These are phyloP conservation scores for Colletotrichum salicis DNA, from an alignment of 2,329 filamentous ascomycete genomes.

Conservation along the genomic window DNA sequence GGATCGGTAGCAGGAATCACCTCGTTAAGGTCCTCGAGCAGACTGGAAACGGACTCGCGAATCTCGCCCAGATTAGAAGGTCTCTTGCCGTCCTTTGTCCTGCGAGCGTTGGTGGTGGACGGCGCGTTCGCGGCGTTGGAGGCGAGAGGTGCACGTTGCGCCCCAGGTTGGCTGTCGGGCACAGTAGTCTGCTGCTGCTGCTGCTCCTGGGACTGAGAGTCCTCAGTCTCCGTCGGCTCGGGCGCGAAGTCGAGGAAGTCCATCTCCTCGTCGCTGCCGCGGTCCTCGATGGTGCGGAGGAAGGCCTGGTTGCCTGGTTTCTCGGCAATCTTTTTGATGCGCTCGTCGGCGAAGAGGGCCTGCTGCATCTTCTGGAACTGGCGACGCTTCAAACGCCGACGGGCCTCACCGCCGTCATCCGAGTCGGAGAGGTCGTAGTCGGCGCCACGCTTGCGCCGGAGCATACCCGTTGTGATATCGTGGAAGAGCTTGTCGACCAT, in stretches of 20 bases:
- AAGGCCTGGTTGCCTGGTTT: constrained; percentile 92
- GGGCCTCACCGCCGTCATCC: constrained; percentile 84
- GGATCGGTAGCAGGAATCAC: constrained; percentile 60
- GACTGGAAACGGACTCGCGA: constrained; percentile 82
- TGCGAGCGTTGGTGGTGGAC: constrained; percentile 66
- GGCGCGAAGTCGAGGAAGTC: constrained; percentile 72
- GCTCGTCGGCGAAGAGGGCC: constrained; percentile 87
- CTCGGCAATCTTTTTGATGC: constrained; percentile 88
- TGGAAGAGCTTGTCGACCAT: constrained; percentile 91
- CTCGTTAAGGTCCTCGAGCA: constrained; percentile 77
- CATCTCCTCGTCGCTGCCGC: constrained; percentile 78
- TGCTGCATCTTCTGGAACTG: constrained; percentile 94
- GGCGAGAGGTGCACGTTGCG: constrained; percentile 45
- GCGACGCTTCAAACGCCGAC: constrained; percentile 81
- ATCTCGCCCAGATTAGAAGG: constrained; percentile 83
- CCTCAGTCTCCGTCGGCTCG: constrained; percentile 39
- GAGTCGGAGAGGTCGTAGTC: constrained; percentile 90
- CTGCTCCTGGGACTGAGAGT: constrained; percentile 50
- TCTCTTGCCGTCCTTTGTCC: constrained; percentile 71
- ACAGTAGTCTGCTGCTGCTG: constrained; percentile 46
- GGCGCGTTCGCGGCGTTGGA: constrained; percentile 58
- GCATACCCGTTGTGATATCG: constrained; percentile 88
- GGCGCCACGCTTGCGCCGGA: constrained; percentile 84
- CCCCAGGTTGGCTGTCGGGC: constrained; percentile 62
- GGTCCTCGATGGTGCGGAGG: constrained; percentile 87